A percentile compares a stretch with the other conserved stretches of the same genome.
Conservation (phyloP, 2,329 filamentous ascomycete genomes). For the Phyllosticta citriasiana region DNA sequence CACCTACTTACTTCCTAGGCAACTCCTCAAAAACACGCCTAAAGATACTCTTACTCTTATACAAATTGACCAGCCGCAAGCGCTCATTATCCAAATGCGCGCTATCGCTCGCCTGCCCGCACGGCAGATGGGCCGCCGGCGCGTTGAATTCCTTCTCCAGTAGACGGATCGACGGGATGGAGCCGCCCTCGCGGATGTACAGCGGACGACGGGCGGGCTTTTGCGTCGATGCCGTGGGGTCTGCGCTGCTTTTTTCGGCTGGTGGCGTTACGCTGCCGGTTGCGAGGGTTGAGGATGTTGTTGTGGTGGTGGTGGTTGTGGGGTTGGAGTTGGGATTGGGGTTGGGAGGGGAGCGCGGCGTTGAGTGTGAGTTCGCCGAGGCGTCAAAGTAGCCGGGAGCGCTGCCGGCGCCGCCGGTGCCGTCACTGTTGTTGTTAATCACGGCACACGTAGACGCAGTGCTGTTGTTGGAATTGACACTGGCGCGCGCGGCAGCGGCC, state of each 20-base stretch:
- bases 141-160: slow-evolving; percentile 89
- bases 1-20: slow-evolving; percentile 23
- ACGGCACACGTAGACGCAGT: not conserved
- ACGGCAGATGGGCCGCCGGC: slow-evolving; percentile 84
- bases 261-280: slow-evolving; percentile 29
- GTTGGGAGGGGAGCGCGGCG: slow-evolving; percentile 24
- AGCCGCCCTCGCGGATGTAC: slow-evolving; percentile 92
- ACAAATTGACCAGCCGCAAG: slow-evolving; percentile 75
- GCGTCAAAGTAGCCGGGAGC: slow-evolving; percentile 1
- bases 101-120: slow-evolving; percentile 86
- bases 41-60: slow-evolving; percentile 89
- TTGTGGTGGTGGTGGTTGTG: slow-evolving; percentile 42
- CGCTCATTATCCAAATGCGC: slow-evolving; percentile 94
- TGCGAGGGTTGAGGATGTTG: slow-evolving; percentile 43
- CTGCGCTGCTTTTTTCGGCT: slow-evolving; percentile 13
- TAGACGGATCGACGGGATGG: slow-evolving; percentile 88
- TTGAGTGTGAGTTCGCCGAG: not conserved
- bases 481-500: not conserved
- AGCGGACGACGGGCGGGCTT: slow-evolving; percentile 49
- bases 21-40: slow-evolving; percentile 69
- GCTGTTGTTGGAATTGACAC: slow-evolving; percentile 12
- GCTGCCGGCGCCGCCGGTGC: not conserved
- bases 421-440: slow-evolving; percentile 10
- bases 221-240: slow-evolving; percentile 19
- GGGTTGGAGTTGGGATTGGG: slow-evolving; percentile 13